phyloP scores from a whole-genome alignment of 805 yeast species.

The Saccharomycopsis fibuligera region DNA sequence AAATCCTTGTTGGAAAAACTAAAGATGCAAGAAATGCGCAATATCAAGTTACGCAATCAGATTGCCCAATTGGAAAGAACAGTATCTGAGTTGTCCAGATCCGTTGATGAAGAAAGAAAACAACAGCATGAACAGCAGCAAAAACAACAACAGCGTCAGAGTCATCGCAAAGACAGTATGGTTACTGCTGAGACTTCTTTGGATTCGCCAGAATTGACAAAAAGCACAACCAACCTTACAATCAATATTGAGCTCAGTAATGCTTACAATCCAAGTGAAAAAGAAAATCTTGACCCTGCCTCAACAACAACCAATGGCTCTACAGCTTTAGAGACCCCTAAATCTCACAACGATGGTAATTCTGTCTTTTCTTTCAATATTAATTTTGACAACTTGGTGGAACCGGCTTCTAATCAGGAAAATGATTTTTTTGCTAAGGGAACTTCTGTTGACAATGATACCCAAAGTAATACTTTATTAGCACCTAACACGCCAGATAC shows the following conservation, averaged over 20 bases:
- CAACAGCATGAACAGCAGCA: too few relatives aligned
- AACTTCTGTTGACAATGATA: not conserved
- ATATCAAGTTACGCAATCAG: slow-evolving; percentile 4
- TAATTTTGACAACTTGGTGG: slow-evolving; percentile 8
- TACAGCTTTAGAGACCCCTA: not conserved
- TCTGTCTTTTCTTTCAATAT: slow-evolving; percentile 4
- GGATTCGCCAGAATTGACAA: not conserved
- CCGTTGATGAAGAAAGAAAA: not conserved
- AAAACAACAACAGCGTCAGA: too few relatives aligned
- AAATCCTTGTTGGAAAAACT: slow-evolving; percentile 13
- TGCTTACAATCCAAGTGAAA: not conserved
- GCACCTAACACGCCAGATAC: slow-evolving; percentile 2
- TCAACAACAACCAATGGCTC: too few relatives aligned
- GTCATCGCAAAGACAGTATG: too few relatives aligned
- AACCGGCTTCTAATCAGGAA: not conserved
- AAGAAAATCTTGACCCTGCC: not conserved
- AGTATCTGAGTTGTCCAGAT: not conserved
- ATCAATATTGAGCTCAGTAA: not conserved
- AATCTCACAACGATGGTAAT: not conserved
- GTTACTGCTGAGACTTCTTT: not conserved
- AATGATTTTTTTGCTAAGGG: not conserved
- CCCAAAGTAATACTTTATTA: not conserved
- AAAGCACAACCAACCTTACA: not conserved
- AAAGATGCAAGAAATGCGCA: slow-evolving; percentile 14
- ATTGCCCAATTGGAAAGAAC: slow-evolving; percentile 3